Percentiles rank a stretch among this genome's conserved stretches.
These are phyloP conservation scores for Gossypium schwendimanii DNA, from an alignment of 441 rosid species.

Conservation along the genomic window DNA sequence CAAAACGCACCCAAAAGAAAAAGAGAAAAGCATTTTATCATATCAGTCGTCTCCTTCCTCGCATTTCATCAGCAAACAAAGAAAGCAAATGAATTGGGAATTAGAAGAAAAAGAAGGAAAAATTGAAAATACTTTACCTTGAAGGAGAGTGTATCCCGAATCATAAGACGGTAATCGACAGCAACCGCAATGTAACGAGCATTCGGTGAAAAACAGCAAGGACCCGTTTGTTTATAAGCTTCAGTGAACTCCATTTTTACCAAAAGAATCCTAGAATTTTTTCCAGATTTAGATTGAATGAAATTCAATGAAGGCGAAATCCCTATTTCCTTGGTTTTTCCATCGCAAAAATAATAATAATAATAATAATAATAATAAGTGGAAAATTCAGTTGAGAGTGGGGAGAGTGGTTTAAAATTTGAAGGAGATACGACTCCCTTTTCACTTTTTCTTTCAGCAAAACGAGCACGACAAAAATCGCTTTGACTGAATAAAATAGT, in stretches of 20 bases:
- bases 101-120: background rate
- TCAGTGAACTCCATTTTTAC: slow-evolving; percentile 84
- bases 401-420: background rate
- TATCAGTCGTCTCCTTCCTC: background rate
- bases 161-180: slow-evolving; percentile 82
- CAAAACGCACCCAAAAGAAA: background rate
- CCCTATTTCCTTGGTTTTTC: background rate
- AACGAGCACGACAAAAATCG: background rate
- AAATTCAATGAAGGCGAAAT: background rate
- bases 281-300: background rate
- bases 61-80: background rate
- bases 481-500: background rate
- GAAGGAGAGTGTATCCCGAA: slow-evolving; percentile 76
- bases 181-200: slow-evolving; percentile 85
- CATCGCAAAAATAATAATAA: background rate
- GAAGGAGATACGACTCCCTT: background rate
- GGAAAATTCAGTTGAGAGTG: background rate
- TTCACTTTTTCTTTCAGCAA: background rate
- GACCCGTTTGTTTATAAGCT: slow-evolving; percentile 44
- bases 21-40: background rate
- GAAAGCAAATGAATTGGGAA: background rate
- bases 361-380: no score
- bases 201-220: slow-evolving; percentile 86
- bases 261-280: background rate
- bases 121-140: slow-evolving; percentile 36